These are phyloP conservation scores for Hericium coralloides DNA, from an alignment of 768 basidiomycete species.

Conservation along the genomic window DNA sequence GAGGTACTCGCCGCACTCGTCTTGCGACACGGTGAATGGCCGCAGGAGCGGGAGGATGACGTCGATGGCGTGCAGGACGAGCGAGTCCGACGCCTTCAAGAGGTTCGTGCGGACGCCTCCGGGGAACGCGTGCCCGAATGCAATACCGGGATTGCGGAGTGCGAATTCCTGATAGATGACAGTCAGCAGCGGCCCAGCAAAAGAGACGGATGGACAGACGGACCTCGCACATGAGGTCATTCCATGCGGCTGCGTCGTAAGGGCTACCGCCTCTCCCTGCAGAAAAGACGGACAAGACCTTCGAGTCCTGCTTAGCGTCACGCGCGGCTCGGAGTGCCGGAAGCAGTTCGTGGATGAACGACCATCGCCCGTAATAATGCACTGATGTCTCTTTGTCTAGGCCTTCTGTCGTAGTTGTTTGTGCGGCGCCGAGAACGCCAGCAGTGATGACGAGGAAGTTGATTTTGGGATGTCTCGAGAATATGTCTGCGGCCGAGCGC, in stretches of 20 bases:
- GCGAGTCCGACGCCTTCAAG: neutral
- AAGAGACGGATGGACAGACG: neutral
- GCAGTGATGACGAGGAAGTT: neutral
- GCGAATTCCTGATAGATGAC: neutral
- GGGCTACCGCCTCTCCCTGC: neutral
- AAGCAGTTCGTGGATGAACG: neutral
- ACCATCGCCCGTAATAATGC: neutral
- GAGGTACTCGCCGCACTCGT: neutral
- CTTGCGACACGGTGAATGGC: neutral
- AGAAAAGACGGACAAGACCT: neutral
- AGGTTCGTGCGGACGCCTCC: neutral
- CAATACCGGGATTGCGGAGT: neutral
- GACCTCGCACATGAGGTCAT: neutral
- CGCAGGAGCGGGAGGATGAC: neutral
- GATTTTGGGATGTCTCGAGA: neutral
- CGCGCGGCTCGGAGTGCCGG: neutral
- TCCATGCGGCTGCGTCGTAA: neutral
- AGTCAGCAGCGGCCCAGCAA: neutral
- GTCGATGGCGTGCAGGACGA: neutral
- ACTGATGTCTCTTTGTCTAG: neutral
- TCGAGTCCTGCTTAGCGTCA: neutral
- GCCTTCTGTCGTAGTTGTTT: neutral
- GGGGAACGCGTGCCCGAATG: neutral
- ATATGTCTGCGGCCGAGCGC: neutral
- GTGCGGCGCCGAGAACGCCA: neutral